Evolutionary conservation across 345 rosid genomes (phyloP).

Genomic region (Eucalyptus polyanthemos): DNA sequence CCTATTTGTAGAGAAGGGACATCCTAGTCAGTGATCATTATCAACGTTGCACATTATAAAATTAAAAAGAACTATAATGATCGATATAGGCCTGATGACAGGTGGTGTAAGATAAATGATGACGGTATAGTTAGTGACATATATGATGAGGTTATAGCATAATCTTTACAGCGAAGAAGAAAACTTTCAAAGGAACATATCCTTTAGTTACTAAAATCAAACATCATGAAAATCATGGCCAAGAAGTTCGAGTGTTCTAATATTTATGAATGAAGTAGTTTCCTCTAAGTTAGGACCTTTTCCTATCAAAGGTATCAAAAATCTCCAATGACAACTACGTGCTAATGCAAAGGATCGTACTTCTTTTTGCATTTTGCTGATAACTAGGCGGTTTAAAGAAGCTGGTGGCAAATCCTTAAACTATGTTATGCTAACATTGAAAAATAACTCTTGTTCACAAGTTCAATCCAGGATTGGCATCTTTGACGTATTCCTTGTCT

Average conservation of each 20-base stretch:
- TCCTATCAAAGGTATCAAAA: background rate
- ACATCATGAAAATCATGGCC: background rate
- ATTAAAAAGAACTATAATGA: background rate
- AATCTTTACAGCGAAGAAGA: background rate
- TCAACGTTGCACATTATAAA: background rate
- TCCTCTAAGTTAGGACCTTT: background rate
- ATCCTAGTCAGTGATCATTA: background rate
- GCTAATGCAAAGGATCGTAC: background rate
- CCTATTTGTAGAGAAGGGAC: conserved; percentile 17
- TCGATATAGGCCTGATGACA: background rate
- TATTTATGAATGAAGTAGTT: background rate
- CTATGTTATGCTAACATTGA: background rate
- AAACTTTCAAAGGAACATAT: background rate
- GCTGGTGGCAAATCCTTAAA: background rate
- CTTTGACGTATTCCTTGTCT: background rate
- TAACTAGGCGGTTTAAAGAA: background rate
- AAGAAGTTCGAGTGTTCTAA: background rate
- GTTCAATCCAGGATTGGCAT: background rate
- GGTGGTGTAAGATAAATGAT: background rate
- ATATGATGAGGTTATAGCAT: background rate
- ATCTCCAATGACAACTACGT: background rate
- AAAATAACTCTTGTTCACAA: background rate
- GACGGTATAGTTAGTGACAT: background rate
- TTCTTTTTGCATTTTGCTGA: background rate
- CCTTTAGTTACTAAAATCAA: background rate